A percentile compares a stretch with the other conserved stretches of the same genome.
Conservation (phyloP, 495 filamentous ascomycete species). For the Lasiosphaeria hispida region DNA sequence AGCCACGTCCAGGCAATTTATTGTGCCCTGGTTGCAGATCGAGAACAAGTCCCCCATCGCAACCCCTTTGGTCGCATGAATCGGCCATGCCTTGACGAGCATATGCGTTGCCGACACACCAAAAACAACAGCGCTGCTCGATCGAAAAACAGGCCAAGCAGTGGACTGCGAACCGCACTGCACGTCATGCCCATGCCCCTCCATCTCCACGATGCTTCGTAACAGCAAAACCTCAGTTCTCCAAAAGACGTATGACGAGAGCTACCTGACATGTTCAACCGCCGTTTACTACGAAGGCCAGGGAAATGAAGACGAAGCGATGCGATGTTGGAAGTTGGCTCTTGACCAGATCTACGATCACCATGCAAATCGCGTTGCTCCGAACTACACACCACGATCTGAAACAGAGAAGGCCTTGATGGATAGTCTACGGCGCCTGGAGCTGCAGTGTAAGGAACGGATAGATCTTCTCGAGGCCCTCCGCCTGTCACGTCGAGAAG, state of each 20-base stretch:
- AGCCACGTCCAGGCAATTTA: too few relatives aligned
- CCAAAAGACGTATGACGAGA: constrained; percentile 97
- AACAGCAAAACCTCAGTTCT: constrained; percentile 73
- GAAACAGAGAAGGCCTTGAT: constrained; percentile 84
- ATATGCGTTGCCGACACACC: too few relatives aligned
- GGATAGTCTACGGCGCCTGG: constrained; percentile 76
- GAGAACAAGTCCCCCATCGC: too few relatives aligned
- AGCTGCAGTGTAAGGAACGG: constrained; percentile 90
- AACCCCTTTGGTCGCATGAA: too few relatives aligned
- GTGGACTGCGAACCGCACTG: too few relatives aligned
- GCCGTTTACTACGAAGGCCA: constrained; percentile 93
- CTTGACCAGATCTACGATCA: constrained; percentile 90
- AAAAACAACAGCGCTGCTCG: too few relatives aligned
- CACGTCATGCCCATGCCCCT: neutral
- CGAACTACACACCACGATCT: constrained; percentile 67
- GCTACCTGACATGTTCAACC: constrained; percentile 88
- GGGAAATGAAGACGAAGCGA: constrained; percentile 90
- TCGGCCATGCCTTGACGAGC: too few relatives aligned
- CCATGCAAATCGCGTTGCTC: constrained; percentile 70
- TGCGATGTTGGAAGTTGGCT: constrained; percentile 87
- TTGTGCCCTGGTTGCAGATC: too few relatives aligned
- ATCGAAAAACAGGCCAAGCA: too few relatives aligned
- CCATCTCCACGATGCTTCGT: constrained; percentile 63
- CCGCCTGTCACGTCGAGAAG: constrained; percentile 68
- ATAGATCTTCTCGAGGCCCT: constrained; percentile 86